Evolutionary conservation across 2,329 filamentous ascomycete species (phyloP), one percentile per base, ranked within the genome.

Genomic region (Ophiostoma ips): DNA sequence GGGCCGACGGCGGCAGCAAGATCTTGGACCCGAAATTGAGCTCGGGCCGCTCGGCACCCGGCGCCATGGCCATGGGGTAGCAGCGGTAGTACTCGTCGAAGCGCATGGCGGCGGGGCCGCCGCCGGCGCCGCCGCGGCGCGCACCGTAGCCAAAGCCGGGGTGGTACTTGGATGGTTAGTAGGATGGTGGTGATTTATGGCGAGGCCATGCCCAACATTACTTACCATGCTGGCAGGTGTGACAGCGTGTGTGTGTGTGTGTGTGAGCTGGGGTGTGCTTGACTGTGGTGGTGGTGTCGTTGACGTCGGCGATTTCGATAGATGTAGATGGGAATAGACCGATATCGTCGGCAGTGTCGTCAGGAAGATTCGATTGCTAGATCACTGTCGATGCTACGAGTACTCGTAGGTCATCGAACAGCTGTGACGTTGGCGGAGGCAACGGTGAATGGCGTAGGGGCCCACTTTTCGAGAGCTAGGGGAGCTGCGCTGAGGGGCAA

Each of bases 11-110:
- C n/a, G 92, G 92, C 55, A 98, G 81, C 63, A 98, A 87, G 60
- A 98, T 90, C 72, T 98, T 98, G 67, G 90, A 94, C 58, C 92
- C 92, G 63, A 92, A 89, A 71, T 96, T 96, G 55, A 94, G 81
- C 58, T 89, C 83, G 48, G 86, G 84, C 57, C 92, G 79, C 60
- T 95, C 89, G 35, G 87, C 79, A 3, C 90, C 89, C 12, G 89
- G 87, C 55, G 94, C 80, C 89, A 98, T 96, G 59, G 83, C 81
- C 60, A 95, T 77, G 40, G 92, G 92, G 62, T 96, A 98, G 72
- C 89, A 95, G 61, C 92, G 83, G 69, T 95, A 96, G 71, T 95
- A 96, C 67, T 98, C 92, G 66, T 98, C 90, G 70, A 98, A 98
- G 53, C 89, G 86, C 59, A 87, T 84, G 49, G 71, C 58, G 68